Evolutionary conservation across 2,329 filamentous ascomycete species (phyloP), one percentile per base, ranked within the genome.

Genomic region (Dissoconium aciculare): DNA sequence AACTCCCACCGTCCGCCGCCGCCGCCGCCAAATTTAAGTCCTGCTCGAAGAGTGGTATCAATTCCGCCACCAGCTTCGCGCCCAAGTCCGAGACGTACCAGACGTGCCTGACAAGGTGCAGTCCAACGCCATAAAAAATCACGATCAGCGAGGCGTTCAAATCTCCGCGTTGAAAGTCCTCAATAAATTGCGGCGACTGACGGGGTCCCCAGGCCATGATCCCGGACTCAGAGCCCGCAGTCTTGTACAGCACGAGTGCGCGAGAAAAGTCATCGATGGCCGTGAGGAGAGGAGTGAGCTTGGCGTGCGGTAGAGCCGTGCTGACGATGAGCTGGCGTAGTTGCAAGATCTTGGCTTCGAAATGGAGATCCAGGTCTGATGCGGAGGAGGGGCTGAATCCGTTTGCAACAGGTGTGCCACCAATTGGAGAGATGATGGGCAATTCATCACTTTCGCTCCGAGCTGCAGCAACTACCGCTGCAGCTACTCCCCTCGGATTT

Each of bases 201-300:
- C n/a, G 8, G n/a, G 19, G 8, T 8, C 8, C 8, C 19, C 19
- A 23, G n/a, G 19, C 19, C n/a, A 23, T 23, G 19, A 23, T 23
- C 8, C 19, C 19, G n/a, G 8, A 8, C 19, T n/a, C 8, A 23
- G 8, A 8, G 8, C 19, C n/a, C n/a, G 8, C 8, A 8, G n/a
- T 23, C 19, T n/a, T 8, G 19, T 23, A 23, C 8, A 23, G 19
- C 8, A 8, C 8, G 8, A 23, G 19, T n/a, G 19, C 8, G n/a
- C 19, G 19, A n/a, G 19, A 23, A n/a, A 23, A n/a, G 19, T 23
- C 19, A 23, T 23, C 19, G n/a, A 23, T n/a, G n/a, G 19, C 8
- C 19, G 8, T 23, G 8, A 23, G 19, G 8, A 23, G n/a, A n/a
- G n/a, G n/a, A n/a, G n/a, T n/a, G n/a, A n/a, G n/a, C n/a, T n/a